Evolutionary conservation across 768 basidiomycete species (phyloP), one percentile per base, ranked within the genome.

Genomic region (Chalciporus sphaerocephalus): DNA sequence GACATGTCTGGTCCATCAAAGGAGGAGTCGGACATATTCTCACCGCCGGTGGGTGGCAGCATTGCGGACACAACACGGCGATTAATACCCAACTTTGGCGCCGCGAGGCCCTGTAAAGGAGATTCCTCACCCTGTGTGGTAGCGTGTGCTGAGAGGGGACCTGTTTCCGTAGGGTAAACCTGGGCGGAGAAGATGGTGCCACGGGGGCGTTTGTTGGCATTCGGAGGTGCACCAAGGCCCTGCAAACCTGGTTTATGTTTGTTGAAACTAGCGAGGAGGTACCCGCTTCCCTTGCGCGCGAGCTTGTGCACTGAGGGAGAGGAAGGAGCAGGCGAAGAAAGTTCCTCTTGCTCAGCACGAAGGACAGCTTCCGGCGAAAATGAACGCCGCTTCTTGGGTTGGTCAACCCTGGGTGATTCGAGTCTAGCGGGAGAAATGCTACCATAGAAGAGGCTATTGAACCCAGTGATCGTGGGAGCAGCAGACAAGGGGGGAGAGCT

Each of bases 41-140:
- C 79, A 6, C 56, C 42, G 38, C 60, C 51, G 38, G 44, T 54
- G 18, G 69, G 66, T 1, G 75, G 70, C 34, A 86, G 67, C 68
- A 87, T 74, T 4, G 88, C 87, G 38, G 85, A 88, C 61, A 90
- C 87, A 2, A 82, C 86, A 22, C 87, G 80, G 20, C 88, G 80
- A 13, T 74, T 69, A 22, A 79, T 79, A 2, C 74, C 79, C 10
- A 76, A 57, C 21, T 62, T 70, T 17, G 42, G 17, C 17, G 37
- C 33, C 6, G 17, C 17, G 16, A 42, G 38, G 34, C 62, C 49
- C n/a, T 71, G 70, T 41, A 59, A 64, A 42, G 55, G 54, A 8
- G 60, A 50, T 4, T 56, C 65, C 18, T 54, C 60, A 10, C 61
- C 56, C 2, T 60, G 62, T 38, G 78, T 56, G 12, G 59, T 47